These are phyloP conservation scores for Verticillium zaregamsianum DNA, from an alignment of 2,329 filamentous ascomycete genomes.

Conservation along the genomic window DNA sequence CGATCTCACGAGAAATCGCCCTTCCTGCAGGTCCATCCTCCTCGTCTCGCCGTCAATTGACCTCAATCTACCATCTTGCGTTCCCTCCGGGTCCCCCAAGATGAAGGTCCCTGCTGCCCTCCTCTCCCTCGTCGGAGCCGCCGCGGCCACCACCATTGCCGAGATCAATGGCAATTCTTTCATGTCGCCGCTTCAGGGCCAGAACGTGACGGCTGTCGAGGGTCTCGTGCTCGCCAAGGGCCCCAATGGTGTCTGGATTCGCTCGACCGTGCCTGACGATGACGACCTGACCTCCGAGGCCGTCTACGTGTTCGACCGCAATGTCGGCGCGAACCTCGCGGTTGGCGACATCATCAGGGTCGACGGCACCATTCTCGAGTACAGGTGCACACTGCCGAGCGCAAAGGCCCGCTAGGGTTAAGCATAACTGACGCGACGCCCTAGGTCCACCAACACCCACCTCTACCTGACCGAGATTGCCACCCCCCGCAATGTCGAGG, in stretches of 20 bases:
- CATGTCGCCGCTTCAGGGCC: constrained; percentile 55
- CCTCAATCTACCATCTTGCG: not conserved
- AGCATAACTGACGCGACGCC: constrained; percentile 14
- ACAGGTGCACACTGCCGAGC: constrained; percentile 31
- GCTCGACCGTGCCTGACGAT: constrained; percentile 52
- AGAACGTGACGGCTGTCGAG: constrained; percentile 53
- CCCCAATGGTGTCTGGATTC: constrained; percentile 59
- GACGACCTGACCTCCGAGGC: constrained; percentile 58
- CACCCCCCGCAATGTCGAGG: constrained; percentile 46
- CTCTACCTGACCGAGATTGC: constrained; percentile 61
- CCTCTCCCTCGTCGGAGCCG: constrained; percentile 21
- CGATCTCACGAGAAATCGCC: constrained; percentile 5
- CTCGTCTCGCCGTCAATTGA: not conserved
- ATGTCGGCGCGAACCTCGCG: constrained; percentile 44
- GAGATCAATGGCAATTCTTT: constrained; percentile 65
- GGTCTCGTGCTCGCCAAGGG: constrained; percentile 63
- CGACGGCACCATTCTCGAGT: constrained; percentile 55
- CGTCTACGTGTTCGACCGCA: constrained; percentile 58
- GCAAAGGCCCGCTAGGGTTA: not conserved
- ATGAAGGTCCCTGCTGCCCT: constrained; percentile 27
- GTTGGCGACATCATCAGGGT: constrained; percentile 62
- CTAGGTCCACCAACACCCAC: constrained; percentile 49
- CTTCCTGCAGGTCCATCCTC: constrained; percentile 1
- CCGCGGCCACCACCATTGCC: constrained; percentile 43
- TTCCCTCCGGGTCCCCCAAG: constrained; percentile 7